These are phyloP conservation scores for Scedosporium apiospermum DNA, from an alignment of 2,329 filamentous ascomycete species.

Conservation along the genomic window DNA sequence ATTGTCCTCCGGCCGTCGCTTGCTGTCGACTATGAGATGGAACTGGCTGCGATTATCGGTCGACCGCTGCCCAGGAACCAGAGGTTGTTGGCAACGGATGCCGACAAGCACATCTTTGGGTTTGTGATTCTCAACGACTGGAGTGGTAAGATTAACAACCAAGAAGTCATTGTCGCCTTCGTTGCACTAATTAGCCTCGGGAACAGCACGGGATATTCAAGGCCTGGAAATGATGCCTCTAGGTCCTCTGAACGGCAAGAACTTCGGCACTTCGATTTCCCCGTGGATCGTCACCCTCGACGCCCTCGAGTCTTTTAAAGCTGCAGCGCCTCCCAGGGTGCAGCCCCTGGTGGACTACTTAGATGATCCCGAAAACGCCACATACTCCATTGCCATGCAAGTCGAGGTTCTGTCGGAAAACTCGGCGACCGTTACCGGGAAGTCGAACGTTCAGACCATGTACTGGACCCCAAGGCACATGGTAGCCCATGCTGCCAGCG, in stretches of 20 bases:
- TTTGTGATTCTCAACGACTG: constrained; percentile 52
- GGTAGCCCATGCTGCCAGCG: constrained; percentile 64
- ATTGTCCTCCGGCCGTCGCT: constrained; percentile 23
- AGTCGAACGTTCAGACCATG: constrained; percentile 23
- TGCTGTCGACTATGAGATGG: constrained; percentile 58
- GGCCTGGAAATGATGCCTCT: constrained; percentile 45
- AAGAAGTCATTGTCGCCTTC: constrained; percentile 45
- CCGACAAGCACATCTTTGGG: constrained; percentile 61
- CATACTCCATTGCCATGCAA: constrained; percentile 22
- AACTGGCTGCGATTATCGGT: constrained; percentile 60
- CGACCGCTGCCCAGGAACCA: constrained; percentile 15
- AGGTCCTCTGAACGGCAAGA: constrained; percentile 49
- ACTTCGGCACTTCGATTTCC: constrained; percentile 44
- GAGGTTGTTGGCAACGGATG: constrained; percentile 35
- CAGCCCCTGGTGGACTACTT: constrained; percentile 42
- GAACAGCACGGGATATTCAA: constrained; percentile 45
- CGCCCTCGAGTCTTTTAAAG: constrained; percentile 32
- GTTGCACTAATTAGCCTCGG: constrained; percentile 40
- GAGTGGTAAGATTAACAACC: constrained; percentile 29
- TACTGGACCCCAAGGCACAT: constrained; percentile 43
- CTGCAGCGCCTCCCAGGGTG: constrained; percentile 53
- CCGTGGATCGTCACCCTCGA: constrained; percentile 49
- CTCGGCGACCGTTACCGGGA: constrained; percentile 25
- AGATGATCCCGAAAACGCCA: constrained; percentile 22
- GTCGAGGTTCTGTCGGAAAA: constrained; percentile 20